Base-by-base conservation (phyloP, 139 green algal species). In the Zygnema cylindricum region DNA sequence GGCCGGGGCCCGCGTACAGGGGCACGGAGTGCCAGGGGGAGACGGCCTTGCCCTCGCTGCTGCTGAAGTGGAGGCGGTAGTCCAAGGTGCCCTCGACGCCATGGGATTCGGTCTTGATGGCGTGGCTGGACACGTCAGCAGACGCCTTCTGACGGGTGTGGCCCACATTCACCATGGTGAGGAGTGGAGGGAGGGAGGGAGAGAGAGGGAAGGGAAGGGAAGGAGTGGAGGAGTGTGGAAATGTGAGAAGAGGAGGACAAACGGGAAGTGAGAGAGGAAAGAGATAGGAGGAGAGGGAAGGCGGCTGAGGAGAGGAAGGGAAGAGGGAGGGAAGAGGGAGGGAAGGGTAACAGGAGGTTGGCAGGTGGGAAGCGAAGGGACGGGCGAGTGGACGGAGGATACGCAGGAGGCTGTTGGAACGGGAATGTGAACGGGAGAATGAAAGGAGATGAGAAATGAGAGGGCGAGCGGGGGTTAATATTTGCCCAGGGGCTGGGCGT, bases 11-110 rank as follows among this genome's bases (percentile, higher is more conserved):
- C 69, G 79, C 41, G 36, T 86, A 77, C 2, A 86, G 79, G 23
- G 79, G 79, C 32, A 86, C 41, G 1, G 79, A 86, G 79, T 86
- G 79, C 79, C 79, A 86, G 22, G 49, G 49, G 2, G 79, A 86
- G 30, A 77, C 21, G n/a, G 35, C n/a, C 3, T 7, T 2, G 77
- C 35, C 77, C 77, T 43, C 42, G 1, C 25, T 32, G 2, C 33
- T 55, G 41, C 30, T 69, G 42, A 86, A 77, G 39, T 73, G 40
- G 41, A 86, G 39, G 25, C 79, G 79, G 79, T 86, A 86, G 39
- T 55, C 79, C 42, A 86, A 69, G 40, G 32, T 84, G 39, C 79
- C 79, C 79, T n/a, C 79, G 11, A 36, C 41, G 54, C 79, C 79
- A 16, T 16, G 7, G 49, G 7, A 63, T 7, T 16, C 16, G 7